These are phyloP conservation scores for Hortiboletus flavorubellus DNA, from an alignment of 768 basidiomycete genomes.

Conservation along the genomic window DNA sequence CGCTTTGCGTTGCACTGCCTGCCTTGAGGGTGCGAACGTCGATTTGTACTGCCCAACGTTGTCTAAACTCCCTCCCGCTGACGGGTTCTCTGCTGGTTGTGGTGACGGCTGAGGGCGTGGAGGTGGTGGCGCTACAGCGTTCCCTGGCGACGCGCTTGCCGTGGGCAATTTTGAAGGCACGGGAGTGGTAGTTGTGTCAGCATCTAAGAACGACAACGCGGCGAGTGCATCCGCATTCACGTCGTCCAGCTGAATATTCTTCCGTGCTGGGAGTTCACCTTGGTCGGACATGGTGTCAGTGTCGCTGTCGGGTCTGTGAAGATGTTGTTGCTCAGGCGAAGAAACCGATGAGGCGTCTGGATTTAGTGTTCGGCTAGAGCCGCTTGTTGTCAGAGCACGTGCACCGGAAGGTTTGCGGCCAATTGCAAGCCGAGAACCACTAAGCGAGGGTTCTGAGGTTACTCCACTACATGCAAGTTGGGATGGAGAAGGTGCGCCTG, in stretches of 20 bases:
- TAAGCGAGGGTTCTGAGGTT: slow-evolving; percentile 35
- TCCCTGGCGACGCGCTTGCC: slow-evolving; percentile 1
- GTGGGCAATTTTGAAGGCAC: slow-evolving; percentile 15
- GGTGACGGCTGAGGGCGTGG: slow-evolving; percentile 29
- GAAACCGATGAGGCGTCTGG: slow-evolving; percentile 35
- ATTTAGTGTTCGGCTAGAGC: slow-evolving; percentile 38
- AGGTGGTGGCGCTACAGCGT: slow-evolving; percentile 17
- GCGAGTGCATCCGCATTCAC: slow-evolving; percentile 70
- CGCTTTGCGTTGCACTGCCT: slow-evolving; percentile 81
- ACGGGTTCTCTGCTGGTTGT: slow-evolving; percentile 34
- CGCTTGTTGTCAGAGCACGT: slow-evolving; percentile 53
- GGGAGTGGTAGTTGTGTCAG: slow-evolving; percentile 24
- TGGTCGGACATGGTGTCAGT: slow-evolving; percentile 34
- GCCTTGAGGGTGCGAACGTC: slow-evolving; percentile 84
- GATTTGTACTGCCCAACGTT: slow-evolving; percentile 58
- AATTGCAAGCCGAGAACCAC: slow-evolving; percentile 33
- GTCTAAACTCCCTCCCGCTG: slow-evolving; percentile 22
- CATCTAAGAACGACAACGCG: slow-evolving; percentile 71
- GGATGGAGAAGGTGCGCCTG: slow-evolving; percentile 23
- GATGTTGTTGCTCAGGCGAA: slow-evolving; percentile 34
- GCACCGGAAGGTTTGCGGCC: slow-evolving; percentile 81
- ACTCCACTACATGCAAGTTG: slow-evolving; percentile 19
- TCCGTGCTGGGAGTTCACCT: slow-evolving; percentile 8
- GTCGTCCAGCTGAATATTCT: slow-evolving; percentile 39
- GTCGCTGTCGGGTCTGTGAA: slow-evolving; percentile 30